Conservation (phyloP, 108 stramenopile genomes). For the Nitzschia sp. region DNA sequence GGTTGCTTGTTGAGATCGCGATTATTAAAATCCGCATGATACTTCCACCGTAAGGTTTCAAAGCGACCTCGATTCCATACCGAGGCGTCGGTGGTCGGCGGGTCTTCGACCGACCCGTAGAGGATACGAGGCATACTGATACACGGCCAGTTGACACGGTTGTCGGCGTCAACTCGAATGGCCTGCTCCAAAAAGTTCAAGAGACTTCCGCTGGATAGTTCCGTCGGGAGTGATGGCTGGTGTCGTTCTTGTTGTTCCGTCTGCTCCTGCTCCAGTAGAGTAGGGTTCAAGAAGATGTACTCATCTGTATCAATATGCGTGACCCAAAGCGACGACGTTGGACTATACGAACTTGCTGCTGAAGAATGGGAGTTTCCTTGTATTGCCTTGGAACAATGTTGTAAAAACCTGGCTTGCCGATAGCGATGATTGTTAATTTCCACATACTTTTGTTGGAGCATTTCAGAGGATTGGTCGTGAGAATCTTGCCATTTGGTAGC, state of each 20-base stretch:
- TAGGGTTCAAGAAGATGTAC: conserved; percentile 59
- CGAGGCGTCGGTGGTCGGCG: not conserved
- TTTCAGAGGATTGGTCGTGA: not conserved
- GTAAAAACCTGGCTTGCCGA: conserved; percentile 41
- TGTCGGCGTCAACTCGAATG: not conserved
- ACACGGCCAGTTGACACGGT: conserved; percentile 20
- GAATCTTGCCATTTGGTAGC: conserved; percentile 27
- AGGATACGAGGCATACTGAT: conserved; percentile 35
- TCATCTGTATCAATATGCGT: conserved; percentile 73
- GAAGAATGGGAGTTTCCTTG: not conserved
- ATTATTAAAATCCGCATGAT: conserved; percentile 27
- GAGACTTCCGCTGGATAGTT: not conserved
- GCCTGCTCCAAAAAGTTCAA: not conserved
- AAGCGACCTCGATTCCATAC: conserved; percentile 18
- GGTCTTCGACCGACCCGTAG: conserved; percentile 30
- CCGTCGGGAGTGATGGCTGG: not conserved
- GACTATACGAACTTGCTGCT: not conserved
- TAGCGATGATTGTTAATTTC: conserved; percentile 41
- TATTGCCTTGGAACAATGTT: conserved; percentile 26
- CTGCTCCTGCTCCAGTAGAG: conserved; percentile 1
- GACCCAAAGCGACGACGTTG: conserved; percentile 35
- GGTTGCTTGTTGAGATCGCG: conserved; percentile 21
- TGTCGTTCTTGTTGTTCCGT: conserved; percentile 7
- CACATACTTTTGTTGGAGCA: not conserved
- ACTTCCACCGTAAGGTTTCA: conserved; percentile 49